Evolutionary conservation across 2,329 filamentous ascomycete species (phyloP).

Genomic region (Albifimbria verrucaria): DNA sequence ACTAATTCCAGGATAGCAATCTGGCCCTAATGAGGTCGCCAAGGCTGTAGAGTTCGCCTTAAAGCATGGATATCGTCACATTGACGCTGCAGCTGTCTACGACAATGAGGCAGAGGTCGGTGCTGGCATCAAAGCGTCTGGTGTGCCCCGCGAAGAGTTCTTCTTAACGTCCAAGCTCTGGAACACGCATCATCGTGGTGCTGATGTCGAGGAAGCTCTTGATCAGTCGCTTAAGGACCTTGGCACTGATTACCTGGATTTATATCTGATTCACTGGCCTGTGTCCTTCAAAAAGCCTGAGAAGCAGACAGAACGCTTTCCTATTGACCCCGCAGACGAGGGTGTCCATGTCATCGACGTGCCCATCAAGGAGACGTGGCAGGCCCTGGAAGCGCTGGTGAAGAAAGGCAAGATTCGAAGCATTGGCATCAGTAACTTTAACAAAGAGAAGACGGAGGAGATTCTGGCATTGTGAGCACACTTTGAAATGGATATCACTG

Average conservation of each 20-base stretch:
- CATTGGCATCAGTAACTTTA: slow-evolving; percentile 61
- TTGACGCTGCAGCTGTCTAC: slow-evolving; percentile 47
- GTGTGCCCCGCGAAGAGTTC: slow-evolving; percentile 36
- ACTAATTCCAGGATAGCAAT: slow-evolving; percentile 4
- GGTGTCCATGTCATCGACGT: slow-evolving; percentile 33
- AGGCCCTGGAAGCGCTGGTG: slow-evolving; percentile 52
- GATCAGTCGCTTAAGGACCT: slow-evolving; percentile 47
- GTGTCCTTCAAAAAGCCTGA: slow-evolving; percentile 41
- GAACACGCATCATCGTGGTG: slow-evolving; percentile 51
- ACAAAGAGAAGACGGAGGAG: slow-evolving; percentile 48
- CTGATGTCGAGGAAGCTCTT: slow-evolving; percentile 45
- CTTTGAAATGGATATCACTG: slow-evolving; percentile 41
- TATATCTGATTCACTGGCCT: slow-evolving; percentile 50
- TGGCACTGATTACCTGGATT: slow-evolving; percentile 49
- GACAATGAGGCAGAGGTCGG: slow-evolving; percentile 42
- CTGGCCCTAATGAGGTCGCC: slow-evolving; percentile 51
- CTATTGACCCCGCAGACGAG: slow-evolving; percentile 41
- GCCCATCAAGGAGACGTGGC: slow-evolving; percentile 55
- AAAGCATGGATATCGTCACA: slow-evolving; percentile 39
- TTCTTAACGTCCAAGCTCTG: slow-evolving; percentile 59
- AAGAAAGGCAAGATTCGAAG: slow-evolving; percentile 50
- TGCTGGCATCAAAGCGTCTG: slow-evolving; percentile 35
- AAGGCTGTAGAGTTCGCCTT: slow-evolving; percentile 39
- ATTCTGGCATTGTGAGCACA: slow-evolving; percentile 38
- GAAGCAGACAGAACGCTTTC: slow-evolving; percentile 34